Evolutionary conservation across 1,139 yeast genomes (phyloP).

Genomic region (Yamadazyma trypodendri): DNA sequence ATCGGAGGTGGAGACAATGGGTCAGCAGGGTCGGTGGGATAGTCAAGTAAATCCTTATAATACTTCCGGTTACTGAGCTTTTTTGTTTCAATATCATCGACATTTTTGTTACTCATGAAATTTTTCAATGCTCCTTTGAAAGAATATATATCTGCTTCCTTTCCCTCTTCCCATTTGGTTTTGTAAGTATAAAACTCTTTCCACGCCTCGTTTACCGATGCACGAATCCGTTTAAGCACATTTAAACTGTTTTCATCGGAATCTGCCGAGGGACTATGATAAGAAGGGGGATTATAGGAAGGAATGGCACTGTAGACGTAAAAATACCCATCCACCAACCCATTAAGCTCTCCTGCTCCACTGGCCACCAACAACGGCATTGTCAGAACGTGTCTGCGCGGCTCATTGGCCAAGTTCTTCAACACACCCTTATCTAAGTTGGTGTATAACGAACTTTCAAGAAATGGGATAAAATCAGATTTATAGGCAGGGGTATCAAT

Average conservation of each 20-base stretch:
- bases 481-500: conserved; percentile 74
- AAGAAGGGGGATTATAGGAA: conserved; percentile 51
- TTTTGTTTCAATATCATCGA: conserved; percentile 18
- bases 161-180: conserved; percentile 55
- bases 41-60: conserved; percentile 18
- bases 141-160: conserved; percentile 66
- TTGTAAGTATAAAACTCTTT: conserved; percentile 57
- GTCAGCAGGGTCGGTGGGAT: conserved; percentile 42
- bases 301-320: conserved; percentile 71
- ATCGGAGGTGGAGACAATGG: conserved; percentile 65
- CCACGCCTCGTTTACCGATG: conserved; percentile 72
- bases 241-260: conserved; percentile 25
- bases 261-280: conserved; percentile 17
- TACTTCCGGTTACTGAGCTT: conserved; percentile 16
- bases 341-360: conserved; percentile 75
- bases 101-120: conserved; percentile 49
- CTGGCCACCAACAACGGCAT: conserved; percentile 71
- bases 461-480: conserved; percentile 68
- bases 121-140: conserved; percentile 54
- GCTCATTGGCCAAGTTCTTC: conserved; percentile 63
- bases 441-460: conserved; percentile 67
- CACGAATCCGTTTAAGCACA: conserved; percentile 36
- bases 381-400: conserved; percentile 61
- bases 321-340: conserved; percentile 70
- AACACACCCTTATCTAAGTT: conserved; percentile 59